Evolutionary conservation across 345 rosid genomes (phyloP), one percentile per base, ranked within the genome.

Genomic region (Pugionium cornutum): DNA sequence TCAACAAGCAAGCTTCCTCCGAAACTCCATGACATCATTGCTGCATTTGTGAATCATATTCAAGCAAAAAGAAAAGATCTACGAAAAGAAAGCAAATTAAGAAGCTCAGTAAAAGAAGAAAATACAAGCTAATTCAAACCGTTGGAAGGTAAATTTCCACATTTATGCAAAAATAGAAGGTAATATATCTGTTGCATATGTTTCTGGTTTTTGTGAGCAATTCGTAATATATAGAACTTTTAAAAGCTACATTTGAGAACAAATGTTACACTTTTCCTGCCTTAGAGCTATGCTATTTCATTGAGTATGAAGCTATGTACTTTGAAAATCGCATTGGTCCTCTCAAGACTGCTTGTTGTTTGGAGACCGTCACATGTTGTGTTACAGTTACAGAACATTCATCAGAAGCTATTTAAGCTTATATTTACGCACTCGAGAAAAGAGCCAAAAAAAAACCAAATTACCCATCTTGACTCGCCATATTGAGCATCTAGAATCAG

Each of bases 21-120:
- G 0, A 89, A 86, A 79, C 80, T 89, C 58, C 89, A 86, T 69
- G 83, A 86, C 58, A 55, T 89, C 41, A 83, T 84, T 25, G 78
- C 91, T 1, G 96, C 88, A 10, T 89, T 79, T 72, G 86, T 86
- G 51, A 76, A 61, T 48, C 89, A 83, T 63, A 89, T 89, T 67
- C 96, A 89, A 74, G 79, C 80, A n/a, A 83, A 82, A 66, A 79
- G 96, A 74, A 89, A 70, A 70, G 76, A 71, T 69, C 75, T 68
- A 28, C 72, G 49, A 36, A 74, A 29, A 60, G 82, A 56, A 9
- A 68, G 47, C 45, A 65, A n/a, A 39, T 41, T 65, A 11, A 75
- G 74, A 76, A 72, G 46, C 43, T 32, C 26, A 7, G 72, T 74
- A 7, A 70, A 77, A 64, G 85, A 84, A 75, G 84, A 81, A 54